phyloP scores from a whole-genome alignment of 306 rosid species.

The Glycine latifolia region DNA sequence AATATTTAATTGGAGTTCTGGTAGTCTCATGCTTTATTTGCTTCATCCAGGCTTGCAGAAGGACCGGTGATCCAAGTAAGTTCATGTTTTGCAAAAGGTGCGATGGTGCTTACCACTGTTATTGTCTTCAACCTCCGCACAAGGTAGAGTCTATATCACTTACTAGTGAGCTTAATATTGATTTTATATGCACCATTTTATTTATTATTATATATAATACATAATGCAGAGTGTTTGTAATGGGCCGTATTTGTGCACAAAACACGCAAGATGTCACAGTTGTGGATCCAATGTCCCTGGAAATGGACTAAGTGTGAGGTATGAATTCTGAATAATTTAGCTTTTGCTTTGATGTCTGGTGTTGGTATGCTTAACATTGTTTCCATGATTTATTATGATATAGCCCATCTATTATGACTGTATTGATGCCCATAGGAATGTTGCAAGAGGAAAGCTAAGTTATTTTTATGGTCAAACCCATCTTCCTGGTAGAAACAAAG shows the following conservation, averaged over 20 bases:
- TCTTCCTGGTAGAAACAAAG: slow-evolving; percentile 8
- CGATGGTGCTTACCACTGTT: slow-evolving; percentile 98
- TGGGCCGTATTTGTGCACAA: slow-evolving; percentile 96
- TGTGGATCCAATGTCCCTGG: slow-evolving; percentile 97
- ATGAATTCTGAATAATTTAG: slow-evolving; percentile 32
- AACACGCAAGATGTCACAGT: slow-evolving; percentile 94
- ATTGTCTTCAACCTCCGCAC: slow-evolving; percentile 96
- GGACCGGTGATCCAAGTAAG: slow-evolving; percentile 95
- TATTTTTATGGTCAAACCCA: slow-evolving; percentile 6
- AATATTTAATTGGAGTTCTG: not conserved
- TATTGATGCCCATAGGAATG: not conserved
- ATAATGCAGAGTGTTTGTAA: slow-evolving; percentile 85
- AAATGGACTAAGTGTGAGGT: slow-evolving; percentile 98
- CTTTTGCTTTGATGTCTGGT: slow-evolving; percentile 33
- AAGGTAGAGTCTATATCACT: slow-evolving; percentile 66
- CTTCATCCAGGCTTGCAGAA: slow-evolving; percentile 81
- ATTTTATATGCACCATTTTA: slow-evolving; percentile 27
- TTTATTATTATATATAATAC: not conserved
- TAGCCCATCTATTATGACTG: not conserved
- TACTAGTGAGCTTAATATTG: slow-evolving; percentile 35
- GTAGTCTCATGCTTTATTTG: slow-evolving; percentile 35
- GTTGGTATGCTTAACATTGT: slow-evolving; percentile 6
- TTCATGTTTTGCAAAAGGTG: slow-evolving; percentile 99
- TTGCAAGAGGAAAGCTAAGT: slow-evolving; percentile 29
- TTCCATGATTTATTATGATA: not conserved